A percentile compares a stretch with the other conserved stretches of the same genome.
Conservation (phyloP, 2,329 filamentous ascomycete genomes). For the Scytalidium sp. region DNA sequence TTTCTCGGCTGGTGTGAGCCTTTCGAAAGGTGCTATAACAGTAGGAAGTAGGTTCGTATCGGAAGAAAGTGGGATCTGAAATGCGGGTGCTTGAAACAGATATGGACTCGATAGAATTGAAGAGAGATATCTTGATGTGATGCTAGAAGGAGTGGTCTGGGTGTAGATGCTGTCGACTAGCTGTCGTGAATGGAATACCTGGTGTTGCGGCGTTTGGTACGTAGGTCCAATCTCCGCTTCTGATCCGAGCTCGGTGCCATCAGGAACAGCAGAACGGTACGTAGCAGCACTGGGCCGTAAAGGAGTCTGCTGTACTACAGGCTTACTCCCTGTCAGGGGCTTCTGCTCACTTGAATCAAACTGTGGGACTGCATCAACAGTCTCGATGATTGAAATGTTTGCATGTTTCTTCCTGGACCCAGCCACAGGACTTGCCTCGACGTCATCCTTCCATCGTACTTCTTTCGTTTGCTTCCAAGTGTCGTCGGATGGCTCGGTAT, state of each 20-base stretch:
- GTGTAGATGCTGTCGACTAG: neutral
- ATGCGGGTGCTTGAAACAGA: neutral
- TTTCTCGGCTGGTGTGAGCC: conserved; percentile 19
- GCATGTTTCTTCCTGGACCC: conserved; percentile 6
- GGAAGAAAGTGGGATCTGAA: neutral
- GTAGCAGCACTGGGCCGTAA: too few relatives aligned
- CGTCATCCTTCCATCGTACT: conserved; percentile 20
- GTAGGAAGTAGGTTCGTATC: neutral
- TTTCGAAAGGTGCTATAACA: conserved; percentile 14
- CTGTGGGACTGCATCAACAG: conserved; percentile 1
- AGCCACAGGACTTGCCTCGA: conserved; percentile 2
- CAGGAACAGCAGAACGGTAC: neutral
- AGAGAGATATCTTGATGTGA: neutral
- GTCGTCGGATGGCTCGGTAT: conserved; percentile 3
- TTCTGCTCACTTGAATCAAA: too few relatives aligned
- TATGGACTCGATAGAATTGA: neutral
- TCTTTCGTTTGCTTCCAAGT: conserved; percentile 12
- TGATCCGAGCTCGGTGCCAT: neutral
- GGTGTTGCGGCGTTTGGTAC: neutral
- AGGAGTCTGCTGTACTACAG: too few relatives aligned
- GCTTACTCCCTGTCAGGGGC: too few relatives aligned
- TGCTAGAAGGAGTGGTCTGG: neutral
- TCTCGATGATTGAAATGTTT: neutral
- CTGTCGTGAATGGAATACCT: neutral
- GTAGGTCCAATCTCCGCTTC: neutral